Conservation (phyloP, 495 filamentous ascomycete species). For the Physcia stellaris region DNA sequence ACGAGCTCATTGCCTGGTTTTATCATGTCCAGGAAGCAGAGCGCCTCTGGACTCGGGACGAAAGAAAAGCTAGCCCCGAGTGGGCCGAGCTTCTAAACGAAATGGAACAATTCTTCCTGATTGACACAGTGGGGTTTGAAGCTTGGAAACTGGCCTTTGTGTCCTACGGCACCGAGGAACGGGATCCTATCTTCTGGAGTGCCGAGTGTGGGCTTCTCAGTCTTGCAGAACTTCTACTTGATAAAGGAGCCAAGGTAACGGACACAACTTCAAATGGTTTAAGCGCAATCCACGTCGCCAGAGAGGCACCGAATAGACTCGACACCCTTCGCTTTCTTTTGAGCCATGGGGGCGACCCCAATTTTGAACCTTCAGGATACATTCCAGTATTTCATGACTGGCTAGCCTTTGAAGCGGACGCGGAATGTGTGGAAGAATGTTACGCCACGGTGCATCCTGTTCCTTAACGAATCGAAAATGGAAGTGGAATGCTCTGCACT, state of each 20-base stretch:
- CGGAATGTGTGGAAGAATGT: slow-evolving; percentile 7
- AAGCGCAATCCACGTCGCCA: slow-evolving; percentile 3
- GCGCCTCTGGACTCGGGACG: slow-evolving; percentile 6
- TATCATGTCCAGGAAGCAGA: slow-evolving; percentile 10
- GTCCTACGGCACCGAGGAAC: background rate
- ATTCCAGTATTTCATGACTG: slow-evolving; percentile 9
- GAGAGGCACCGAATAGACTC: too few species aligned
- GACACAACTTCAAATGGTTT: slow-evolving; percentile 1
- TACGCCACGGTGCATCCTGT: slow-evolving; percentile 3
- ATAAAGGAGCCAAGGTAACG: slow-evolving; percentile 6
- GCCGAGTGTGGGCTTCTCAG: slow-evolving; percentile 1
- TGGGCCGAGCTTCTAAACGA: slow-evolving; percentile 7
- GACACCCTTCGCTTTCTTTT: too few species aligned
- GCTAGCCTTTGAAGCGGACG: slow-evolving; percentile 5
- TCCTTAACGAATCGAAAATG: slow-evolving; percentile 1
- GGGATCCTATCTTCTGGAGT: slow-evolving; percentile 1
- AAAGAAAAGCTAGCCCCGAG: slow-evolving; percentile 5
- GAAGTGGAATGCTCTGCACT: slow-evolving; percentile 9
- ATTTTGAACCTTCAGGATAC: background rate
- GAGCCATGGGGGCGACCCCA: too few species aligned
- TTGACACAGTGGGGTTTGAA: background rate
- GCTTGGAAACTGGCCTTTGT: slow-evolving; percentile 2
- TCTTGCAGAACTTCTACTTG: slow-evolving; percentile 3
- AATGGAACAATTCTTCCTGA: slow-evolving; percentile 8
- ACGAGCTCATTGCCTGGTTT: slow-evolving; percentile 6